These are phyloP conservation scores for Debaryomyces nepalensis DNA, from an alignment of 1,139 yeast genomes.

Conservation along the genomic window DNA sequence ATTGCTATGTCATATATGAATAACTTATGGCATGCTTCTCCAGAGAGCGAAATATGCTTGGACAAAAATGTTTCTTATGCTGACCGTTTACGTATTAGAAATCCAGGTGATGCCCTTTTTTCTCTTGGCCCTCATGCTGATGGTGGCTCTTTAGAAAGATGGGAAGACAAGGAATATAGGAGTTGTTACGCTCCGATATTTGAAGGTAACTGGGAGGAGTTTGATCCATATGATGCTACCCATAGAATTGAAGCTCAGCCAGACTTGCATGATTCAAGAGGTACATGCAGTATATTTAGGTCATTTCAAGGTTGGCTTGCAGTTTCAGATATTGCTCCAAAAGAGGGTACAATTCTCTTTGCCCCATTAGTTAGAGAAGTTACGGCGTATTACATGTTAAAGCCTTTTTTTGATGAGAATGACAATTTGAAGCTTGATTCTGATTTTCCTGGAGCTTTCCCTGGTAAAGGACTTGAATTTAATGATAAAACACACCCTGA, in stretches of 20 bases:
- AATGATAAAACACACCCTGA: slow-evolving; percentile 30
- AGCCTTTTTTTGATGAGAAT: slow-evolving; percentile 46
- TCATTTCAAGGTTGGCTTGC: slow-evolving; percentile 48
- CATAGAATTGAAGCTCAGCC: slow-evolving; percentile 40
- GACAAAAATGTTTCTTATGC: slow-evolving; percentile 41
- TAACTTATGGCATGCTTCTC: slow-evolving; percentile 38
- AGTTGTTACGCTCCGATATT: slow-evolving; percentile 43
- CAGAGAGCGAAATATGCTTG: slow-evolving; percentile 21
- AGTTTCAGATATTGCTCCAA: slow-evolving; percentile 33
- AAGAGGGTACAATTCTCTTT: slow-evolving; percentile 50
- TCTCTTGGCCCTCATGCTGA: slow-evolving; percentile 44
- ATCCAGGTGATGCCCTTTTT: slow-evolving; percentile 39
- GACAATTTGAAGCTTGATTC: slow-evolving; percentile 24
- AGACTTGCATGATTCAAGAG: slow-evolving; percentile 35
- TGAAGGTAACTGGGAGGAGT: slow-evolving; percentile 52
- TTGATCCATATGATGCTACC: slow-evolving; percentile 47
- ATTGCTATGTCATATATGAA: slow-evolving; percentile 34
- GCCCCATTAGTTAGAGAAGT: slow-evolving; percentile 42
- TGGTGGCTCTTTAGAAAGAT: slow-evolving; percentile 51
- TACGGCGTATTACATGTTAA: slow-evolving; percentile 46
- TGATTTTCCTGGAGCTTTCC: slow-evolving; percentile 32
- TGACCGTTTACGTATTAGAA: slow-evolving; percentile 45
- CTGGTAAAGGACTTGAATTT: slow-evolving; percentile 28
- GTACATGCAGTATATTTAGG: slow-evolving; percentile 43
- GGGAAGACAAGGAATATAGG: slow-evolving; percentile 48